Evolutionary conservation across 495 filamentous ascomycete species (phyloP).

Genomic region (Cercophora sp.): DNA sequence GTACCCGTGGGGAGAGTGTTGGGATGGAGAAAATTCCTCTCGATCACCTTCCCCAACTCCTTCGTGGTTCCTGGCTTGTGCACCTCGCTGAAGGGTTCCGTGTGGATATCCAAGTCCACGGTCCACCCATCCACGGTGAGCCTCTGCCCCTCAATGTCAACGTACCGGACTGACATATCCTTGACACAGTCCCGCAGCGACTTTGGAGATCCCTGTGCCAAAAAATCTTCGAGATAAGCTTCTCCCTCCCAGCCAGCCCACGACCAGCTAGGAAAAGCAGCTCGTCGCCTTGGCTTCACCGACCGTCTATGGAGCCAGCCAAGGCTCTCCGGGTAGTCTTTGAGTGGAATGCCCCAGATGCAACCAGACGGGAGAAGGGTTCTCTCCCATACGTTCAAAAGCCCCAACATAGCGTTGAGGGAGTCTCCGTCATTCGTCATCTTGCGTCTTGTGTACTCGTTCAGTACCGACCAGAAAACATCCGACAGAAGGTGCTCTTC

Average conservation of each 20-base stretch:
- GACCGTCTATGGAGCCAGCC: conserved; percentile 15
- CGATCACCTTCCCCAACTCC: conserved; percentile 10
- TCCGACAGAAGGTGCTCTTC: conserved; percentile 1
- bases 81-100: conserved; percentile 18
- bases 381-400: conserved; percentile 8
- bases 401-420: conserved; percentile 14
- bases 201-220: background rate
- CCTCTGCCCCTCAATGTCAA: background rate
- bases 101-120: conserved; percentile 9
- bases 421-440: conserved; percentile 18
- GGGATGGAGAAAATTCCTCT: conserved; percentile 19
- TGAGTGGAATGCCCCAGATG: conserved; percentile 20
- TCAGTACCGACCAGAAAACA: background rate
- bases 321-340: conserved; percentile 1
- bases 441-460: conserved; percentile 14
- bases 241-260: conserved; percentile 19
- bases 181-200: background rate
- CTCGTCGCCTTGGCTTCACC: background rate
- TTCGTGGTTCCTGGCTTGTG: background rate
- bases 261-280: conserved; percentile 13
- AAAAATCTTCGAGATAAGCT: background rate
- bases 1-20: conserved; percentile 10
- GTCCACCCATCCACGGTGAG: conserved; percentile 8
- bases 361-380: conserved; percentile 9
- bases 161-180: conserved; percentile 8